Conservation (phyloP, 768 basidiomycete genomes). For the Chalciporus piperatus region DNA sequence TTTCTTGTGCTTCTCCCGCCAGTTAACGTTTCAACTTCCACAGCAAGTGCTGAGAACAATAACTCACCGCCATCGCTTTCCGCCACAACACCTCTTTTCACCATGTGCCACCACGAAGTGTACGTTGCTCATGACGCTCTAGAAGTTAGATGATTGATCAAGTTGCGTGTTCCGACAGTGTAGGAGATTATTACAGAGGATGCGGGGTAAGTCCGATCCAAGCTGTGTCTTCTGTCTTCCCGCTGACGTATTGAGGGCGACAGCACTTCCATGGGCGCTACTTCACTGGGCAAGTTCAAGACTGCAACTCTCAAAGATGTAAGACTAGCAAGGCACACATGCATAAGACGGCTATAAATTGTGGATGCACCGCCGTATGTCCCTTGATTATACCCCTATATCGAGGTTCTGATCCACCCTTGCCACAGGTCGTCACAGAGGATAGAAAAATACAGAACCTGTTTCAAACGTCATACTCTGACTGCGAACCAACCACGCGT, state of each 20-base stretch:
- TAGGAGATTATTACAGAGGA: conserved; percentile 37
- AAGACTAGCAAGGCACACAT: conserved; percentile 35
- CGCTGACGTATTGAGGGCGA: background rate
- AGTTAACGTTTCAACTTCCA: no score
- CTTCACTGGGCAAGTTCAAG: conserved; percentile 31
- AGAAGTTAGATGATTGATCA: background rate
- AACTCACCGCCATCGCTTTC: background rate
- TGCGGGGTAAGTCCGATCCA: conserved; percentile 29
- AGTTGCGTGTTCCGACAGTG: conserved; percentile 17
- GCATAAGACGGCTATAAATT: conserved; percentile 35
- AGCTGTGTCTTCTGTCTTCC: background rate
- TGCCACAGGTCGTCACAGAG: conserved; percentile 32
- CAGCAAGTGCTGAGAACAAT: background rate
- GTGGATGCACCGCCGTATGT: conserved; percentile 30
- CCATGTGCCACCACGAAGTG: conserved; percentile 39
- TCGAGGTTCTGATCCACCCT: background rate
- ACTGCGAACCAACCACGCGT: conserved; percentile 26
- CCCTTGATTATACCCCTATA: conserved; percentile 11
- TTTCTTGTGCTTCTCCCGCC: background rate
- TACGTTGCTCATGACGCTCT: conserved; percentile 10
- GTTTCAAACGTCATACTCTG: conserved; percentile 34
- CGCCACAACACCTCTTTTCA: background rate
- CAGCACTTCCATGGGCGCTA: conserved; percentile 40
- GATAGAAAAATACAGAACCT: conserved; percentile 35
- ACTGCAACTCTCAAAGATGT: conserved; percentile 31